A percentile compares a stretch with the other conserved stretches of the same genome.
These are phyloP conservation scores for Crucibulum laeve DNA, from an alignment of 768 basidiomycete genomes.

Conservation along the genomic window DNA sequence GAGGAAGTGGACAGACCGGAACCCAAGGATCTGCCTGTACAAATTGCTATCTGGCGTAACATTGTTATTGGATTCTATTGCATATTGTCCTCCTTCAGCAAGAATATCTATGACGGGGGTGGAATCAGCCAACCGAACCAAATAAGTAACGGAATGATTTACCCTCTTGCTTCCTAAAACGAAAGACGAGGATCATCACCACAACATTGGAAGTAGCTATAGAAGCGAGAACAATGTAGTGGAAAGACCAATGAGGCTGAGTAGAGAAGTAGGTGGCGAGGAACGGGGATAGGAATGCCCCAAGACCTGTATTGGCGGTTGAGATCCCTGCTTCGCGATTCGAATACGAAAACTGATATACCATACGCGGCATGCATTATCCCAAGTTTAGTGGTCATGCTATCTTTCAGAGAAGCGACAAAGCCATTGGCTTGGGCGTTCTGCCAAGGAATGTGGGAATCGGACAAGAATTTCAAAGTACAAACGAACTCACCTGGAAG, in stretches of 20 bases:
- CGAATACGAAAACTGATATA: constrained; percentile 8
- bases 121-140: not conserved
- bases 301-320: constrained; percentile 20
- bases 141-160: not conserved
- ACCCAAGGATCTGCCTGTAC: constrained; percentile 41
- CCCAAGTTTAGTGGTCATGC: constrained; percentile 46
- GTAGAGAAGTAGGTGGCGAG: constrained; percentile 62
- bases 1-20: constrained; percentile 38
- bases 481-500: constrained; percentile 27
- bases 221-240: constrained; percentile 55
- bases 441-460: constrained; percentile 18
- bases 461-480: not conserved
- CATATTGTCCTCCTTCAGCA: constrained; percentile 19
- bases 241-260: constrained; percentile 50
- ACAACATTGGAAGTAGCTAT: constrained; percentile 38
- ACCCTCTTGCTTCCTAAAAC: constrained; percentile 24
- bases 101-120: constrained; percentile 9
- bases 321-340: not conserved
- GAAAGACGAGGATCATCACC: constrained; percentile 18
- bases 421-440: constrained; percentile 53
- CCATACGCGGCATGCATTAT: constrained; percentile 49
- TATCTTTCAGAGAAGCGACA: constrained; percentile 40
- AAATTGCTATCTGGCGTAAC: constrained; percentile 18
- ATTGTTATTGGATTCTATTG: constrained; percentile 1
- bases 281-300: constrained; percentile 54